Percentiles rank a stretch among this genome's conserved stretches.
These are phyloP conservation scores for Dipteronia dyeriana DNA, from an alignment of 345 rosid species.

Conservation along the genomic window DNA sequence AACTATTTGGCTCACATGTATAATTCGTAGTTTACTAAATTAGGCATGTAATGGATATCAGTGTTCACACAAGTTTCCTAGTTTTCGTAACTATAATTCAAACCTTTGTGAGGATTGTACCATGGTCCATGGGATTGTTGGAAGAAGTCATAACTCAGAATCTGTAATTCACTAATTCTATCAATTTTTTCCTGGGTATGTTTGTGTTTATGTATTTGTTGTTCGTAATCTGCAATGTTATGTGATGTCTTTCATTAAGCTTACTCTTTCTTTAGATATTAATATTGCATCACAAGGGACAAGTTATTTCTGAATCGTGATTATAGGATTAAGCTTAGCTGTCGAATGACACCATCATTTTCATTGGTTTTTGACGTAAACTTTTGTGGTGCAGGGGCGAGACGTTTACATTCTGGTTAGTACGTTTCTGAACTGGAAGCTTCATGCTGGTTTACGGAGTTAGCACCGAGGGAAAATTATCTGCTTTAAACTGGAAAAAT, in stretches of 20 bases:
- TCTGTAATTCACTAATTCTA: neutral
- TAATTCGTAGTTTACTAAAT: neutral
- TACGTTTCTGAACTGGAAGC: slow-evolving; percentile 36
- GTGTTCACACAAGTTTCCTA: neutral
- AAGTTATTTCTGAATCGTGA: neutral
- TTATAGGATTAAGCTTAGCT: neutral
- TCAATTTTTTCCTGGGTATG: neutral
- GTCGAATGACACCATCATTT: neutral
- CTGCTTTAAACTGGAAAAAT: slow-evolving; percentile 7
- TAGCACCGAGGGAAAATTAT: neutral
- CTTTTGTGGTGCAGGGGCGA: slow-evolving; percentile 80
- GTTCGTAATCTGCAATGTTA: neutral
- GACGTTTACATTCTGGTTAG: slow-evolving; percentile 96
- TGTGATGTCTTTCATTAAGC: neutral
- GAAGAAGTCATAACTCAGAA: neutral
- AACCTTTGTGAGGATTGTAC: neutral
- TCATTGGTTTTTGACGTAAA: slow-evolving; percentile 13
- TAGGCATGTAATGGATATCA: neutral
- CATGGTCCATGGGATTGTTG: neutral
- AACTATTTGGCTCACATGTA: neutral
- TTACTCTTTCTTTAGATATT: neutral
- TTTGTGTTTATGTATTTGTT: neutral
- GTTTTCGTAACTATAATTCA: neutral
- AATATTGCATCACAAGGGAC: neutral
- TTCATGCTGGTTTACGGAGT: slow-evolving; percentile 22